Evolutionary conservation across 352 stramenopile genomes (phyloP).

Genomic region (Pythium monospermum): DNA sequence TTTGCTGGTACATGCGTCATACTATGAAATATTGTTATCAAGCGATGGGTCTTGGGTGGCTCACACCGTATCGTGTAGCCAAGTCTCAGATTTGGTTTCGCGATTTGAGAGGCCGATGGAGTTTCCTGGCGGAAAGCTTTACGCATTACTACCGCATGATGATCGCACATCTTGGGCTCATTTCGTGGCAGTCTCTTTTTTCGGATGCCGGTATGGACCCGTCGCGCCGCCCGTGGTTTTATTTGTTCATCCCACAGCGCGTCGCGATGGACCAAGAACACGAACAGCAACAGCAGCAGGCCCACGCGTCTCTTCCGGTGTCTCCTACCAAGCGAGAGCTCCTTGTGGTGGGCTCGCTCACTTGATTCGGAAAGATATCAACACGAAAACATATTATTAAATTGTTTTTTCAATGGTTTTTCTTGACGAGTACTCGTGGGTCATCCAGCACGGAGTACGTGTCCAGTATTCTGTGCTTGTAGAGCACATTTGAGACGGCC

Average conservation of each 20-base stretch:
- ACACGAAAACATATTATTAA: no score
- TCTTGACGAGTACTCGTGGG: constrained; percentile 11
- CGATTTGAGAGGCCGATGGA: constrained; percentile 51
- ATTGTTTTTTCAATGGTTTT: constrained; percentile 16
- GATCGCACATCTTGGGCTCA: constrained; percentile 67
- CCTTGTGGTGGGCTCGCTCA: no score
- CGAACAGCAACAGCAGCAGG: not conserved
- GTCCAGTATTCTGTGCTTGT: constrained; percentile 18
- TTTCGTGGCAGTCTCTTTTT: constrained; percentile 73
- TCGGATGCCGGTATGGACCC: constrained; percentile 56
- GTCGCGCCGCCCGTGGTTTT: constrained; percentile 67
- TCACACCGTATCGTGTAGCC: constrained; percentile 17
- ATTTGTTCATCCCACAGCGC: constrained; percentile 69
- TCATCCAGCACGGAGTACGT: constrained; percentile 19
- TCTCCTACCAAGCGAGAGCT: no score
- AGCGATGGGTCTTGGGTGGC: not conserved
- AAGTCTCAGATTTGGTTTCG: constrained; percentile 65
- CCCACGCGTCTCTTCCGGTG: no score
- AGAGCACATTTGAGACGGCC: constrained; percentile 10
- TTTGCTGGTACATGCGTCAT: constrained; percentile 11
- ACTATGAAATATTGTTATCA: not conserved
- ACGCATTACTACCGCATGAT: constrained; percentile 82
- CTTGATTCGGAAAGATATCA: no score
- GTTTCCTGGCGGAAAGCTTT: constrained; percentile 65
- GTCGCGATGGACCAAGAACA: constrained; percentile 49